These are phyloP conservation scores for Nakazawaea wyomingensis DNA, from an alignment of 805 yeast species.

Conservation along the genomic window DNA sequence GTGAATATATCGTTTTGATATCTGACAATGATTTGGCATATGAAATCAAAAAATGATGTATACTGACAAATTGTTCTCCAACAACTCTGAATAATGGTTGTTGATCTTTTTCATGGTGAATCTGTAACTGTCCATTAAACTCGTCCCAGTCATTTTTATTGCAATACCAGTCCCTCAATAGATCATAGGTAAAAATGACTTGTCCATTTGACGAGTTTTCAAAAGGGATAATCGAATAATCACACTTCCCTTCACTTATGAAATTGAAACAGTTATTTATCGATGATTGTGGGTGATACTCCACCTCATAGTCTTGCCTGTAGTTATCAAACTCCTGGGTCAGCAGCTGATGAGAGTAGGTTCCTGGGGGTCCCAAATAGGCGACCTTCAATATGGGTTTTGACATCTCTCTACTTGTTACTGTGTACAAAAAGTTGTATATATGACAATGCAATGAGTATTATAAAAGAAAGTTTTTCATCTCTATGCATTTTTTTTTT, in stretches of 20 bases:
- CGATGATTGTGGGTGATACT: conserved; percentile 32
- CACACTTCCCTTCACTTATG: conserved; percentile 40
- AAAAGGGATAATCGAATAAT: conserved; percentile 77
- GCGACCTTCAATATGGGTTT: conserved; percentile 42
- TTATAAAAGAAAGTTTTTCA: conserved; percentile 9
- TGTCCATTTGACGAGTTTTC: conserved; percentile 96
- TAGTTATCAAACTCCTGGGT: conserved; percentile 29
- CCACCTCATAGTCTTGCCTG: conserved; percentile 20
- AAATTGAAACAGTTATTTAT: conserved; percentile 60
- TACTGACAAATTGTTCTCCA: conserved; percentile 77
- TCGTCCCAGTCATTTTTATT: conserved; percentile 14
- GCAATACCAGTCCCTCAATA: conserved; percentile 64
- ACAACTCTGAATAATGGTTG: conserved; percentile 46
- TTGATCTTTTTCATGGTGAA: conserved; percentile 9
- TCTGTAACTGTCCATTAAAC: conserved; percentile 7
- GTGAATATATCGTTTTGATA: conserved; percentile 68
- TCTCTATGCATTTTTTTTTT: not conserved
- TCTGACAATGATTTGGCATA: conserved; percentile 36
- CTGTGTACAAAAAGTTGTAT: no score
- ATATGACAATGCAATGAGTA: no score
- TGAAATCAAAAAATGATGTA: conserved; percentile 70
- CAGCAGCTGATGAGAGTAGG: conserved; percentile 87
- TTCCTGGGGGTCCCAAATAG: conserved; percentile 86
- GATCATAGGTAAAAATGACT: conserved; percentile 80
- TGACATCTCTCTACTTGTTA: not conserved